A percentile compares a stretch with the other conserved stretches of the same genome.
Evolutionary conservation across 345 rosid species (phyloP).

Genomic region (Salix viminalis): DNA sequence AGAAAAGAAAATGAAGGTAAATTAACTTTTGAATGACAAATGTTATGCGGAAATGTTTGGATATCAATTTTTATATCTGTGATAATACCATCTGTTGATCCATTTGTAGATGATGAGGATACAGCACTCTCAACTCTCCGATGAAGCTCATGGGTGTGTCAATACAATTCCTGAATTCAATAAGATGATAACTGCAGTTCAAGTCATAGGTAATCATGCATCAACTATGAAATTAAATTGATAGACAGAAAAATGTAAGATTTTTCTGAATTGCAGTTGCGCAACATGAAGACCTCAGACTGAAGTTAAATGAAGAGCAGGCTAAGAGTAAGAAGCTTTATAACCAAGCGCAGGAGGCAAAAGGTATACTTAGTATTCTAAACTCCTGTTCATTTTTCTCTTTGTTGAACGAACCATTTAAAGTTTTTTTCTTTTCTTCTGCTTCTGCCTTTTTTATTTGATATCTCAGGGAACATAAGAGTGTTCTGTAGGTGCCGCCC

Average conservation of each 20-base stretch:
- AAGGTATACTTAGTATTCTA: neutral
- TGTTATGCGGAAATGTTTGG: neutral
- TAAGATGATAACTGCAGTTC: constrained; percentile 11
- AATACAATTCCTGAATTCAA: constrained; percentile 1
- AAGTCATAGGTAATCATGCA: constrained; percentile 9
- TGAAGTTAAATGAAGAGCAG: constrained; percentile 20
- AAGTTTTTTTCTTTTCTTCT: neutral
- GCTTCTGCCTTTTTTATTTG: neutral
- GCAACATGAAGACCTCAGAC: constrained; percentile 12
- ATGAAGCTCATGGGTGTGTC: constrained; percentile 12
- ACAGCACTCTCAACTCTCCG: constrained; percentile 14
- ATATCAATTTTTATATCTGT: neutral
- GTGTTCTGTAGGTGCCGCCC: constrained; percentile 26
- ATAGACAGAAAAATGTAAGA: neutral
- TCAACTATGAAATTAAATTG: neutral
- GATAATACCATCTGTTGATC: neutral
- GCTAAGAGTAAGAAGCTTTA: constrained; percentile 17
- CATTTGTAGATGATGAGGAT: constrained; percentile 8
- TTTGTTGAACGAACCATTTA: neutral
- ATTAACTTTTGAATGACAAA: neutral
- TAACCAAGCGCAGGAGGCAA: constrained; percentile 18
- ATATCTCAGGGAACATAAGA: constrained; percentile 19
- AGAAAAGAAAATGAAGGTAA: constrained; percentile 33
- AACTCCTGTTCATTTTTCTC: neutral
- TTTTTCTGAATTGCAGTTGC: constrained; percentile 7